phyloP scores from a whole-genome alignment of 2,329 filamentous ascomycete species.

The Penicillium sp. region DNA sequence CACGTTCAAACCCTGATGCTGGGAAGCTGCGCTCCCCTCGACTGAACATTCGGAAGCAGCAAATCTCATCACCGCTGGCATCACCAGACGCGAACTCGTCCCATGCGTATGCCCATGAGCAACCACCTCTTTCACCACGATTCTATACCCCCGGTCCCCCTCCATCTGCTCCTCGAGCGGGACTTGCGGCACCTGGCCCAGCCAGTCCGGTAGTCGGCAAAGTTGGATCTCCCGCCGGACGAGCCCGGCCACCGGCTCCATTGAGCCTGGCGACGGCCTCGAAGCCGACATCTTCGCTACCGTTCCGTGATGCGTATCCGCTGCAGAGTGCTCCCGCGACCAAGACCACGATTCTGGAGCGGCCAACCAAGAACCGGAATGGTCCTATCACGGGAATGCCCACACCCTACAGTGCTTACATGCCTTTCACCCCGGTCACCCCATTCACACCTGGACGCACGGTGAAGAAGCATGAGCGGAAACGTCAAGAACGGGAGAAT shows the following conservation, averaged over 20 bases:
- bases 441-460: constrained; percentile 45
- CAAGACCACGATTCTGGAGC: constrained; percentile 46
- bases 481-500: constrained; percentile 38
- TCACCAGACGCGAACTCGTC: constrained; percentile 42
- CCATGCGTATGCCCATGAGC: constrained; percentile 44
- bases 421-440: constrained; percentile 48
- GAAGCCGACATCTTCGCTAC: constrained; percentile 34
- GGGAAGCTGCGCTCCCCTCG: constrained; percentile 42
- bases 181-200: constrained; percentile 1
- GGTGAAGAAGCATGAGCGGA: constrained; percentile 42
- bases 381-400: constrained; percentile 45
- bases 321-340: constrained; percentile 43
- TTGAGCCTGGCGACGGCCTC: constrained; percentile 28
- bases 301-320: constrained; percentile 42
- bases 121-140: constrained; percentile 53
- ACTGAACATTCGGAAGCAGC: constrained; percentile 48
- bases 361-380: constrained; percentile 32
- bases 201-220: constrained; percentile 3
- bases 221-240: constrained; percentile 12
- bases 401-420: constrained; percentile 48
- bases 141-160: constrained; percentile 52
- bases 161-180: constrained; percentile 45
- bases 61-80: constrained; percentile 52
- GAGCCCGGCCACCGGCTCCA: constrained; percentile 27
- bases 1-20: constrained; percentile 35